Base-by-base conservation (phyloP, 1,284 basidiomycete species). In the Megacollybia platyphylla region DNA sequence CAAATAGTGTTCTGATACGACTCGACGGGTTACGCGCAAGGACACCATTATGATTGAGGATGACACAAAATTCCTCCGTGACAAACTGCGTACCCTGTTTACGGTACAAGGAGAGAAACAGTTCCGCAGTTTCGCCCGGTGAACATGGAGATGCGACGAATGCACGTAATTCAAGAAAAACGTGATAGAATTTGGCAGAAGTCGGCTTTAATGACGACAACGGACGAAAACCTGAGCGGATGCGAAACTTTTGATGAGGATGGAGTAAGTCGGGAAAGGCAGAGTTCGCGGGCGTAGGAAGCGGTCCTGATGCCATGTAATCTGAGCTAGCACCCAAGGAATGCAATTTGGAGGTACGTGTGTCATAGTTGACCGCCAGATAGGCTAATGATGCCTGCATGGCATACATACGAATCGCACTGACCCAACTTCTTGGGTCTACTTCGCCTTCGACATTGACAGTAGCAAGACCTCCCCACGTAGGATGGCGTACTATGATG, bases 31-130 rank as follows among this genome's bases (percentile, higher is more conserved):
- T 80, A 6, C 84, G 75, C 5, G 84, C 79, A 7, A 88, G 76
- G 18, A 86, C 84, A 7, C 93, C 93, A 47, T 92, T 87, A 61
- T 93, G 88, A 58, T 94, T 93, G 24, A 97, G 73, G 31, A 94
- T 66, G 13, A 81, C 80, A 54, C 87, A 93, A 56, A 86, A 96
- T 17, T 97, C 94, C 60, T 98, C 94, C 0, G 91, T 94, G 37
- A 97, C 75, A 59, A 96, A 97, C 34, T 87, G 80, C 5, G 71
- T 71, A 42, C 88, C 85, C 39, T 76, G 72, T 53, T 87, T 85
- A 61, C 85, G 87, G 71, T 89, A 97, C 4, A 98, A 71, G 2
- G 90, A 91, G 62, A 97, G 96, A 60, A 85, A 92, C 4, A 98
- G 76, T 57, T 98, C 93, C 4, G 81, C 86, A 0, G 86, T 86